phyloP scores from a whole-genome alignment of 345 rosid genomes.

The Fremontodendron californicum region DNA sequence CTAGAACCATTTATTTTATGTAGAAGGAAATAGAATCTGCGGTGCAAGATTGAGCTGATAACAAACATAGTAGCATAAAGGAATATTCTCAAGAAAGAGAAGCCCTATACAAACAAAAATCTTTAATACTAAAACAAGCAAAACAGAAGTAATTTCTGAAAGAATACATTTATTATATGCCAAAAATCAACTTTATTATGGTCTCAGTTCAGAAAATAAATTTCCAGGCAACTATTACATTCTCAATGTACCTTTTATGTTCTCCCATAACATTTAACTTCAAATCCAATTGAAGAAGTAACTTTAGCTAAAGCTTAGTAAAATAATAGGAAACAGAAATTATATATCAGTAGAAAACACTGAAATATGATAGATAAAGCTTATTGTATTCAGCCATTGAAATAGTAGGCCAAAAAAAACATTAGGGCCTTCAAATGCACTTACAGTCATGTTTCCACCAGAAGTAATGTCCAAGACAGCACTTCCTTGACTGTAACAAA shows the following conservation, averaged over 20 bases:
- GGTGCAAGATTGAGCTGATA: not conserved
- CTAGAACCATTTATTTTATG: not conserved
- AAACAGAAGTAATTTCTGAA: not conserved
- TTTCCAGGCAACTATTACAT: not conserved
- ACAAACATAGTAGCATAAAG: not conserved
- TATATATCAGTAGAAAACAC: not conserved
- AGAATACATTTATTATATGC: not conserved
- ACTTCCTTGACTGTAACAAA: slow-evolving; percentile 75
- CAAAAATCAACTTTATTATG: not conserved
- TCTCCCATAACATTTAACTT: not conserved
- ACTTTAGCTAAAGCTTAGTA: not conserved
- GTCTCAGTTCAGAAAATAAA: not conserved
- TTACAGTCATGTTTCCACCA: slow-evolving; percentile 81
- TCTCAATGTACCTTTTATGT: slow-evolving; percentile 6
- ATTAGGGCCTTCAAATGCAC: slow-evolving; percentile 18
- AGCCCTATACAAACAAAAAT: not conserved
- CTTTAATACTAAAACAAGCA: slow-evolving; percentile 1
- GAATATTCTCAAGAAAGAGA: not conserved
- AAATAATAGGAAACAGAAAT: not conserved
- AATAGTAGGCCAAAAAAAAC: not conserved
- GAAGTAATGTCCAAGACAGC: slow-evolving; percentile 57
- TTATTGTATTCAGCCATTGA: not conserved
- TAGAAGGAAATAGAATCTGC: not conserved
- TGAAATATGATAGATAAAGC: not conserved
- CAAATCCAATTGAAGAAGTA: not conserved